Conservation (phyloP, 805 yeast species). For the Ogataea glucozyma region DNA sequence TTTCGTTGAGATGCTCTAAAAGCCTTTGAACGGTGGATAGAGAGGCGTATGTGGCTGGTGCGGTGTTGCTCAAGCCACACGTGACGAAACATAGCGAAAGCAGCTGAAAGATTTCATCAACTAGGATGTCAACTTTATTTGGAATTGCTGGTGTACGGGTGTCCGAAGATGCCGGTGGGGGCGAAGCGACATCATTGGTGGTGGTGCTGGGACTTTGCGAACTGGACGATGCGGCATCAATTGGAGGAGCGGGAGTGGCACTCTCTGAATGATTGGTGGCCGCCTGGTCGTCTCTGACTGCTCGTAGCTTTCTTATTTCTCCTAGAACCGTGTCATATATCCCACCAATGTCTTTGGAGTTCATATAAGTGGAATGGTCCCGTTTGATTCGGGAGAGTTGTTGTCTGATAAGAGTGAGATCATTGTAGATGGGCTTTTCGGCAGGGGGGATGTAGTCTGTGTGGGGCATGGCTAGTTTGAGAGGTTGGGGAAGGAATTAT, state of each 20-base stretch:
- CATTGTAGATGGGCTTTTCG: slow-evolving; percentile 39
- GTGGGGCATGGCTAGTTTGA: slow-evolving; percentile 20
- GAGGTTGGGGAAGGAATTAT: not conserved
- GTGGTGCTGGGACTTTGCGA: no score
- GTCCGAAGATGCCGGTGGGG: no score
- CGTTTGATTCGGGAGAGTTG: slow-evolving; percentile 52
- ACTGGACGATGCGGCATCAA: no score
- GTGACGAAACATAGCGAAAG: slow-evolving; percentile 85
- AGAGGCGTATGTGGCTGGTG: slow-evolving; percentile 93
- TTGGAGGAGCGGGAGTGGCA: no score
- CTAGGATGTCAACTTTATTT: slow-evolving; percentile 63
- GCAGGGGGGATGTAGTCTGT: slow-evolving; percentile 33
- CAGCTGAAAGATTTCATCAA: slow-evolving; percentile 89
- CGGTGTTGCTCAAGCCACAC: slow-evolving; percentile 85
- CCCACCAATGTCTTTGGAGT: slow-evolving; percentile 64
- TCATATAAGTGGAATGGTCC: slow-evolving; percentile 63
- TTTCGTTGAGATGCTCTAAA: slow-evolving; percentile 78
- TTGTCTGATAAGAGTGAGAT: slow-evolving; percentile 44
- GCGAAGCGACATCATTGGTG: no score
- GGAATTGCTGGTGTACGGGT: no score
- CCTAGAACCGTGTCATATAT: slow-evolving; percentile 60
- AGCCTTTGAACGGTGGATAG: slow-evolving; percentile 82
- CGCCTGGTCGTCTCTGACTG: slow-evolving; percentile 47
- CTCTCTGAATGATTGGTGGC: no score
- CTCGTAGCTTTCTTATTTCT: slow-evolving; percentile 52